phyloP scores from a whole-genome alignment of 352 stramenopile species.

The Phytopythium ostracodes region DNA sequence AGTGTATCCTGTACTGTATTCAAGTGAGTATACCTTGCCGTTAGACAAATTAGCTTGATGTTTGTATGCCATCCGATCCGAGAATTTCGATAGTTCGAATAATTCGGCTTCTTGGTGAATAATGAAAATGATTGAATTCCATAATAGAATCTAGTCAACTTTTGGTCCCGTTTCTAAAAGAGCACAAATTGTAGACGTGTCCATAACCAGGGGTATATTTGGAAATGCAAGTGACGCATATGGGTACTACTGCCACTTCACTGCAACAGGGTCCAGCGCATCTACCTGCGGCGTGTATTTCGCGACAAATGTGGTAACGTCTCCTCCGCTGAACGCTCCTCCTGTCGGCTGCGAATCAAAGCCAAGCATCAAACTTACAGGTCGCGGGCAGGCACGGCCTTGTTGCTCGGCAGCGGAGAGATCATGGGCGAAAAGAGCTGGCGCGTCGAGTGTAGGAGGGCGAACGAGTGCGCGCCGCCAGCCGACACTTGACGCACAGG shows the following conservation, averaged over 20 bases:
- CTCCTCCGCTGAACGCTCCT: neutral
- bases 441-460: constrained; percentile 61
- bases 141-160: too few species aligned
- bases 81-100: too few species aligned
- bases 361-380: constrained; percentile 7
- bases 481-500: constrained; percentile 67
- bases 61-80: too few species aligned
- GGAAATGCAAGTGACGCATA: too few species aligned
- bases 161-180: too few species aligned
- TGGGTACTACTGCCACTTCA: neutral
- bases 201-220: too few species aligned
- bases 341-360: neutral
- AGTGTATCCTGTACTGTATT: neutral
- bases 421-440: constrained; percentile 61
- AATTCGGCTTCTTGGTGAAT: too few species aligned
- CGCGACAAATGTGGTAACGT: neutral
- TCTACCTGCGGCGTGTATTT: neutral
- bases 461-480: constrained; percentile 69
- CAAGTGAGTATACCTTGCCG: neutral
- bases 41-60: too few species aligned
- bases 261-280: neutral
- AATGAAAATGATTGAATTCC: too few species aligned
- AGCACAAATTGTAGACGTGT: too few species aligned
- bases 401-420: constrained; percentile 26
- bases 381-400: constrained; percentile 21